phyloP scores from a whole-genome alignment of 345 rosid genomes.

The Luvunga scandens region DNA sequence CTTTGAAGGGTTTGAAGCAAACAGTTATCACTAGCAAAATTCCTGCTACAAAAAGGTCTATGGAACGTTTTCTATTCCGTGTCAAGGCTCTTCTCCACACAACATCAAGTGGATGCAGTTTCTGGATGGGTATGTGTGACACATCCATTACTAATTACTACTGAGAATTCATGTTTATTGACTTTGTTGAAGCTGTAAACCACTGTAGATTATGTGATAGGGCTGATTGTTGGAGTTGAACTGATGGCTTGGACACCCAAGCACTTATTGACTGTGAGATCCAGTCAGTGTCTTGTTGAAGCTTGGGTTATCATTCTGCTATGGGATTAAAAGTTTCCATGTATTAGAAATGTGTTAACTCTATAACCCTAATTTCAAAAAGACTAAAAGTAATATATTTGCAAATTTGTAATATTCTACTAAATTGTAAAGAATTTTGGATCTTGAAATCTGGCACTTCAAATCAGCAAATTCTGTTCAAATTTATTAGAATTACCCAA shows the following conservation, averaged over 20 bases:
- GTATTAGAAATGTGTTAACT: neutral
- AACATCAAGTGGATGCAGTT: constrained; percentile 62
- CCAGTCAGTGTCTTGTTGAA: neutral
- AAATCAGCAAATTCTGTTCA: neutral
- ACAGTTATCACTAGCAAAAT: constrained; percentile 69
- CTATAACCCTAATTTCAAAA: neutral
- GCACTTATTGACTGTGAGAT: neutral
- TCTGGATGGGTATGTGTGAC: constrained; percentile 76
- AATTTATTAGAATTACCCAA: neutral
- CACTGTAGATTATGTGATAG: neutral
- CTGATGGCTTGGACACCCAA: neutral
- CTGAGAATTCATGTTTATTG: constrained; percentile 1
- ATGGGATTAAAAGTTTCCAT: neutral
- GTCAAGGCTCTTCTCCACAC: constrained; percentile 83
- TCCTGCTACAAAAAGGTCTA: constrained; percentile 71
- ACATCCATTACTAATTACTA: neutral
- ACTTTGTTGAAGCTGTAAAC: neutral
- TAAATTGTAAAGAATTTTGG: neutral
- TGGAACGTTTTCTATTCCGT: constrained; percentile 80
- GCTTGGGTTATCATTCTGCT: neutral
- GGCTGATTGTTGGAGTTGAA: neutral
- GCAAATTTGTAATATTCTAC: neutral
- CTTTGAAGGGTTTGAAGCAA: constrained; percentile 67
- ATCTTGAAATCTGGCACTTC: neutral
- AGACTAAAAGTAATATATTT: neutral